phyloP scores from a whole-genome alignment of 1,284 basidiomycete genomes.

The Meira nashicola region DNA sequence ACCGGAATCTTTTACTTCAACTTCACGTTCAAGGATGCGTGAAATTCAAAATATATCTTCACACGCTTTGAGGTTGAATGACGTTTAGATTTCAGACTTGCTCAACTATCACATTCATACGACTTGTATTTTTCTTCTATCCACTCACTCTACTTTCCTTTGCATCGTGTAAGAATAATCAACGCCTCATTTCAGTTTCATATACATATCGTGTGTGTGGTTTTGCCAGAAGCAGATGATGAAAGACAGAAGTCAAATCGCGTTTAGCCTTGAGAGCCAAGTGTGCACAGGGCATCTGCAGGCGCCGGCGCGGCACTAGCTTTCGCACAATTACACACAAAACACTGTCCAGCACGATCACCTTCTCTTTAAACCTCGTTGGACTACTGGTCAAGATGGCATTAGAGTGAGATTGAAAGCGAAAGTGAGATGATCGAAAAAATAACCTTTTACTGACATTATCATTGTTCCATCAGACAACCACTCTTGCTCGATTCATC shows the following conservation, averaged over 20 bases:
- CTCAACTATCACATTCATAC: too few species aligned
- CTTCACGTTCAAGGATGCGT: too few species aligned
- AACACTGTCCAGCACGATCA: neutral
- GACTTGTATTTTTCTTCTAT: too few species aligned
- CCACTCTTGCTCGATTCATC: constrained; percentile 41
- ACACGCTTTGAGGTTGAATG: too few species aligned
- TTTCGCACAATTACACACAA: neutral
- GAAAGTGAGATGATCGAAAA: neutral
- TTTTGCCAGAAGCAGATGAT: neutral
- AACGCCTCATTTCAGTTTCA: too few species aligned
- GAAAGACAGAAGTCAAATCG: neutral
- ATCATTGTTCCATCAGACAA: neutral
- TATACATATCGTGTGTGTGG: too few species aligned
- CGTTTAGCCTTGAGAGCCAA: too few species aligned
- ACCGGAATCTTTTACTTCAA: too few species aligned
- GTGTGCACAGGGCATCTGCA: neutral
- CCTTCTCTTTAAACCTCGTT: neutral
- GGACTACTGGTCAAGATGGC: neutral
- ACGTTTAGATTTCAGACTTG: too few species aligned
- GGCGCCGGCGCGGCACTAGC: neutral
- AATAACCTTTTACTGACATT: neutral
- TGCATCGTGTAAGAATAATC: too few species aligned
- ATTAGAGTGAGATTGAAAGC: neutral
- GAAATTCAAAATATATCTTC: too few species aligned
- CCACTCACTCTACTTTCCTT: too few species aligned